phyloP scores from a whole-genome alignment of 768 basidiomycete species.

The Tricholoma matsutake region DNA sequence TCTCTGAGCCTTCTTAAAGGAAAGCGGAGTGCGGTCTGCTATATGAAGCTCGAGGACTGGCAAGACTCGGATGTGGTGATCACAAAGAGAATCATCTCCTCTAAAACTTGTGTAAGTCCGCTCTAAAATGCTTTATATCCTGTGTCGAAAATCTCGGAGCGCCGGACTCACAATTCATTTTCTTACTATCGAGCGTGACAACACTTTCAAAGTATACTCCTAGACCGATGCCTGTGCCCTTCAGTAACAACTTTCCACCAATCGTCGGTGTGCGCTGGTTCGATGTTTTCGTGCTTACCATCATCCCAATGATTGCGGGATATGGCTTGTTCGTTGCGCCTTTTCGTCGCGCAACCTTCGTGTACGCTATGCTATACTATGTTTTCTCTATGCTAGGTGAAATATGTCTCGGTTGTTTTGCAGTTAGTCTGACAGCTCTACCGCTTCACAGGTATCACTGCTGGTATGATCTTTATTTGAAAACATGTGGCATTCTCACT shows the following conservation, averaged over 20 bases:
- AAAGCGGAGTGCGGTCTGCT: slow-evolving; percentile 7
- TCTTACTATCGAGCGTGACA: neutral
- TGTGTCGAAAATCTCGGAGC: neutral
- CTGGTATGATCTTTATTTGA: slow-evolving; percentile 36
- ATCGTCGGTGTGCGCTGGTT: slow-evolving; percentile 70
- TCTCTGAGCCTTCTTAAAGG: slow-evolving; percentile 3
- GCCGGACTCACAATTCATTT: neutral
- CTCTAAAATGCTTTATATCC: slow-evolving; percentile 6
- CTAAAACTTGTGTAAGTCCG: slow-evolving; percentile 17
- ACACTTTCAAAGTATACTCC: neutral
- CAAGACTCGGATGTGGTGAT: slow-evolving; percentile 11
- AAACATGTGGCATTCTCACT: slow-evolving; percentile 1
- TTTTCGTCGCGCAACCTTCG: slow-evolving; percentile 46
- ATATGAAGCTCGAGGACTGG: slow-evolving; percentile 15
- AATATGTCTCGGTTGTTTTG: slow-evolving; percentile 15
- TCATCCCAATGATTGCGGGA: slow-evolving; percentile 67
- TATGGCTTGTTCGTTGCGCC: slow-evolving; percentile 60
- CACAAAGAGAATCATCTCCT: slow-evolving; percentile 16
- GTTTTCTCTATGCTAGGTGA: slow-evolving; percentile 83
- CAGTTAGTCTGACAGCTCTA: slow-evolving; percentile 9
- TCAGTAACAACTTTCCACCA: slow-evolving; percentile 38
- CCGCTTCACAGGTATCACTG: slow-evolving; percentile 43
- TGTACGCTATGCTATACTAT: slow-evolving; percentile 72
- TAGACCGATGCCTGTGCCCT: slow-evolving; percentile 8
- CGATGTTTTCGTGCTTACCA: slow-evolving; percentile 64